Evolutionary conservation across 257 asterid species (phyloP).

Genomic region (Penstemon newberryi): DNA sequence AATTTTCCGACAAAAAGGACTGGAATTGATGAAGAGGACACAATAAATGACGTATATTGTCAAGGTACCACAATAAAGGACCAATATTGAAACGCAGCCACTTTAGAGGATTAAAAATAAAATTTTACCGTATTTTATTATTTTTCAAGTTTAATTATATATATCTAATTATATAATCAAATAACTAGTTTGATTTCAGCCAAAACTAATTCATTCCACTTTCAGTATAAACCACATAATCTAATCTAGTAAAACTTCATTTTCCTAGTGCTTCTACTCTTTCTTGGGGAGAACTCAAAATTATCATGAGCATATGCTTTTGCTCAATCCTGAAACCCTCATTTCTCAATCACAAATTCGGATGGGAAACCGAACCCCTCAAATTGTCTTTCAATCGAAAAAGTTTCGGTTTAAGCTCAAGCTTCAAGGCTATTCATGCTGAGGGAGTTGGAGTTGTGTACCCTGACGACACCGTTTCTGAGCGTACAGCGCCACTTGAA

Average conservation of each 20-base stretch:
- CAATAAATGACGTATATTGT: too few species aligned
- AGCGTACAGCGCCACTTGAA: constrained; percentile 37
- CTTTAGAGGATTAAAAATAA: too few species aligned
- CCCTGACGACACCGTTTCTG: constrained; percentile 62
- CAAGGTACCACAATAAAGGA: too few species aligned
- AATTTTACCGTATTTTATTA: too few species aligned
- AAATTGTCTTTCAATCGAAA: constrained; percentile 29
- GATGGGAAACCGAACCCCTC: constrained; percentile 39
- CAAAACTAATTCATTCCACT: too few species aligned
- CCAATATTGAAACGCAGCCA: too few species aligned
- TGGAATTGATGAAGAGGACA: too few species aligned
- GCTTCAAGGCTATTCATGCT: constrained; percentile 39
- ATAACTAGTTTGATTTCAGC: too few species aligned
- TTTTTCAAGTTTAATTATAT: too few species aligned
- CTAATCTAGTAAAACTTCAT: neutral
- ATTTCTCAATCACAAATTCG: constrained; percentile 33
- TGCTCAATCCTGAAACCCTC: constrained; percentile 62
- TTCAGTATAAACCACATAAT: too few species aligned
- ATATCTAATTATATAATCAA: too few species aligned
- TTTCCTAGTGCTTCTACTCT: neutral
- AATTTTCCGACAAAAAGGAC: too few species aligned
- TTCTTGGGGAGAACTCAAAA: neutral
- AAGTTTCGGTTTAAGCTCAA: constrained; percentile 9
- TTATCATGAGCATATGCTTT: constrained; percentile 55
- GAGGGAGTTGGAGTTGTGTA: constrained; percentile 59